Evolutionary conservation across 805 yeast genomes (phyloP), one percentile per base, ranked within the genome.

Genomic region (Candida tibetensis): DNA sequence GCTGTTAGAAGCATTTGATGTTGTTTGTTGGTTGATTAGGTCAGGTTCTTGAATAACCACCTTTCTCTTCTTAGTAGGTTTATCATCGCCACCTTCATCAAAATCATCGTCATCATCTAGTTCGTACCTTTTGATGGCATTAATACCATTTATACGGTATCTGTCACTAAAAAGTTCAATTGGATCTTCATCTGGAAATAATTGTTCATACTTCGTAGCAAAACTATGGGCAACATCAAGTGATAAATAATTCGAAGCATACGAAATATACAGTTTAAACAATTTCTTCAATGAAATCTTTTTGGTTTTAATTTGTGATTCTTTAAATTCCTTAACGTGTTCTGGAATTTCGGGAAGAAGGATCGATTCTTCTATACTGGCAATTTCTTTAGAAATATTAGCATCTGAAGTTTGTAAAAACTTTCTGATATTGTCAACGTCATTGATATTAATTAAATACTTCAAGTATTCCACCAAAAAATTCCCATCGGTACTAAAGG

Each of bases 401-500:
- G 82, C 77, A 7, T 84, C 69, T 0, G 89, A 79, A 3, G 84
- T 74, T 58, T 93, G 98, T 56, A 91, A 83, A 26, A 88, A 70
- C 6, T 88, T 85, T 49, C 91, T 82, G 13, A 89, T 85, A 51
- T 85, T 78, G 72, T 52, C 84, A 64, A 63, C 90, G 50, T 82
- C 85, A 53, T 82, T 83, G 18, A 76, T 69, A 42, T 73, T 64
- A 15, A 88, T 74, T 46, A 93, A 65, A 53, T 84, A 90, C 43
- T 82, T 76, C 48, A 91, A 65, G 57, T 91, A 91, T 34, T 76
- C 74, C 44, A 72, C 68, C 23, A 88, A 70, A 54, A 81, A 90
- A 17, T 71, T 76, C 4, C 83, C 82, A 45, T 79, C 67, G 12
- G 62, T 74, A 10, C 70, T 60, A 26, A 68, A 77, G 31, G 64